phyloP scores from a whole-genome alignment of 164 flowering plant genomes.

The Aristolochia californica region DNA sequence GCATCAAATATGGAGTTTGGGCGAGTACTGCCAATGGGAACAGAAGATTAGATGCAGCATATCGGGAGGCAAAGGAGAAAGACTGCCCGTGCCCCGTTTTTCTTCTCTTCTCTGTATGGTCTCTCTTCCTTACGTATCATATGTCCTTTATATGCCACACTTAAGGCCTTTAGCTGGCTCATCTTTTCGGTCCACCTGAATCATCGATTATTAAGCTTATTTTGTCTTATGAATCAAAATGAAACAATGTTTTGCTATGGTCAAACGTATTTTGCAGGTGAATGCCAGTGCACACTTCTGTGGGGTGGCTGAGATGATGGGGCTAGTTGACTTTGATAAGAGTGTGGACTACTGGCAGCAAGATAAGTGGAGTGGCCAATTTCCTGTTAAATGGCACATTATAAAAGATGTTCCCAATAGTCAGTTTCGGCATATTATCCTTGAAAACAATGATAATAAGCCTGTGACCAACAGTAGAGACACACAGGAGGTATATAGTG shows the following conservation, averaged over 20 bases:
- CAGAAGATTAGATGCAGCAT: conserved; percentile 77
- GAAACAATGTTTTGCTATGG: neutral
- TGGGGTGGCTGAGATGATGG: conserved; percentile 95
- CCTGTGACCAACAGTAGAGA: conserved; percentile 97
- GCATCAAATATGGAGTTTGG: conserved; percentile 91
- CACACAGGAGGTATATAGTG: conserved; percentile 72
- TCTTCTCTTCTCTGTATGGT: conserved; percentile 75
- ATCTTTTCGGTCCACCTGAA: no score
- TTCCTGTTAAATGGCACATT: conserved; percentile 89
- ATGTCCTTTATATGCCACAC: no score
- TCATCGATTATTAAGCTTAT: no score
- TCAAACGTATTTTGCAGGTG: conserved; percentile 40
- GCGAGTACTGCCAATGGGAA: conserved; percentile 92
- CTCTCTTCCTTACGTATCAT: neutral
- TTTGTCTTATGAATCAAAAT: no score
- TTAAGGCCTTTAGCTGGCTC: no score
- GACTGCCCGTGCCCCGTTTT: conserved; percentile 52
- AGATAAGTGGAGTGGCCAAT: conserved; percentile 94
- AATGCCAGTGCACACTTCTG: conserved; percentile 96
- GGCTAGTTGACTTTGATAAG: conserved; percentile 84
- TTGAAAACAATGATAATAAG: conserved; percentile 91
- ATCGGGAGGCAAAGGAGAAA: conserved; percentile 59
- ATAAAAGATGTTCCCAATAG: conserved; percentile 90
- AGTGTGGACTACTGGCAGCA: conserved; percentile 95
- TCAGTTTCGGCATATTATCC: conserved; percentile 76